Evolutionary conservation across 2,329 filamentous ascomycete species (phyloP).

Genomic region (Pseudogymnoascus sp.): DNA sequence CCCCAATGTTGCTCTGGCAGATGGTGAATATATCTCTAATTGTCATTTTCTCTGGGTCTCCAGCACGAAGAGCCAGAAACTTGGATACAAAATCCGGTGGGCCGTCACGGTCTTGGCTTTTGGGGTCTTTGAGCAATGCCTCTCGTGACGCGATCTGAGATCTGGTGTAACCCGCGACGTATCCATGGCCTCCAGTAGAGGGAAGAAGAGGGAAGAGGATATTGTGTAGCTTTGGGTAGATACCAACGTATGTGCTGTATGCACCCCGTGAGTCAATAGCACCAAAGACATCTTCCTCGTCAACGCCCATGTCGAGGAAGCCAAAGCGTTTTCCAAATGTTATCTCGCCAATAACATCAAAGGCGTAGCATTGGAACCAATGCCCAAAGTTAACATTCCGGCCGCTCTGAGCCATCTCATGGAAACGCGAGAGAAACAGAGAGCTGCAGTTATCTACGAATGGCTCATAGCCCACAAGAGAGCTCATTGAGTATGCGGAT

Average conservation of each 20-base stretch:
- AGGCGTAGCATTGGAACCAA: constrained; percentile 35
- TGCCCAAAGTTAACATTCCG: constrained; percentile 31
- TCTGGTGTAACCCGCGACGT: constrained; percentile 17
- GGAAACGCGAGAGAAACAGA: constrained; percentile 30
- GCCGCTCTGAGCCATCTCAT: constrained; percentile 20
- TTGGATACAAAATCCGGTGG: constrained; percentile 36
- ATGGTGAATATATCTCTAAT: constrained; percentile 27
- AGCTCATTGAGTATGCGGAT: constrained; percentile 40
- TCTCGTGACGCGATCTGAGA: constrained; percentile 18
- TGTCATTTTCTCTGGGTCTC: constrained; percentile 28
- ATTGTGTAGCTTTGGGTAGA: constrained; percentile 31
- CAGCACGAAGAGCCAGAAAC: constrained; percentile 32
- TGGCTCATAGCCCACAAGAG: constrained; percentile 40
- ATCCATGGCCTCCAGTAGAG: constrained; percentile 17
- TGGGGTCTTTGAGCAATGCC: constrained; percentile 15
- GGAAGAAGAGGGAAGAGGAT: constrained; percentile 27
- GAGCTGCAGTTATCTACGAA: constrained; percentile 41
- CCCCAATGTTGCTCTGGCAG: constrained; percentile 29
- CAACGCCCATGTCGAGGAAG: constrained; percentile 32
- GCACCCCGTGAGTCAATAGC: constrained; percentile 30
- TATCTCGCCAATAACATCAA: constrained; percentile 31
- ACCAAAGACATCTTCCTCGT: constrained; percentile 36
- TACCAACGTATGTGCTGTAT: constrained; percentile 34
- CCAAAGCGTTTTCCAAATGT: constrained; percentile 30
- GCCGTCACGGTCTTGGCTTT: constrained; percentile 14